Evolutionary conservation across 192 early-diverging fungal species (phyloP), one percentile per base, ranked within the genome.

Genomic region (Irineochytrium annulatum): DNA sequence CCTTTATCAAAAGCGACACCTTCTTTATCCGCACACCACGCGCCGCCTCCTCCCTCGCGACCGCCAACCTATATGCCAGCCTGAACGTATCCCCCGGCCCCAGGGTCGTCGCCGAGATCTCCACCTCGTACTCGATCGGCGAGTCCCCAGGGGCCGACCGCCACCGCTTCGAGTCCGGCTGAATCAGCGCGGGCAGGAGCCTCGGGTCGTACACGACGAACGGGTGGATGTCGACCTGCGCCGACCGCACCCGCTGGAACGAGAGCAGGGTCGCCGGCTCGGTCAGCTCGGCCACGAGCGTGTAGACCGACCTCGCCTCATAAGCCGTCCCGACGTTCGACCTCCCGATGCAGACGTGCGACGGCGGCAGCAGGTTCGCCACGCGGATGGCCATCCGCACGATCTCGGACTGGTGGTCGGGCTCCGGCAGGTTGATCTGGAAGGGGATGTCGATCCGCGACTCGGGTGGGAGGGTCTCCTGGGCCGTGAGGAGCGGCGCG

Each of bases 81-180:
- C 53, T 34, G 8, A 81, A 59, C 16, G 63, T 14, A 58, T 81
- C 79, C 1, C 65, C 63, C 24, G 79, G 69, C 24, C 79, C 79
- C 35, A 77, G 51, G 14, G 69, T 74, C 16, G 65, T 71, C 27
- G 71, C n/a, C 4, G 52, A 35, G 30, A 81, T 45, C 43, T 77
- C 79, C 17, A 81, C 59, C 45, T 81, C 79, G 70, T 77, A 81
- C 57, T 81, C 79, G 16, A 77, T 34, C 14, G 79, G 79, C 11
- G 41, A 32, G 13, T 77, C 72, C 4, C 72, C 71, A 4, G 71
- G 70, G 13, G 72, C 68, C 2, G 70, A 73, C 16, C 73, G 49
- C 79, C 79, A 81, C 4, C 71, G 63, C 39, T 72, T 62, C 34
- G 71, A 59, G 43, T 80, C 78, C n/a, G 72, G 75, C 34, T 73